Conservation (phyloP, 2,329 filamentous ascomycete genomes). For the Colletotrichum acutatum region DNA sequence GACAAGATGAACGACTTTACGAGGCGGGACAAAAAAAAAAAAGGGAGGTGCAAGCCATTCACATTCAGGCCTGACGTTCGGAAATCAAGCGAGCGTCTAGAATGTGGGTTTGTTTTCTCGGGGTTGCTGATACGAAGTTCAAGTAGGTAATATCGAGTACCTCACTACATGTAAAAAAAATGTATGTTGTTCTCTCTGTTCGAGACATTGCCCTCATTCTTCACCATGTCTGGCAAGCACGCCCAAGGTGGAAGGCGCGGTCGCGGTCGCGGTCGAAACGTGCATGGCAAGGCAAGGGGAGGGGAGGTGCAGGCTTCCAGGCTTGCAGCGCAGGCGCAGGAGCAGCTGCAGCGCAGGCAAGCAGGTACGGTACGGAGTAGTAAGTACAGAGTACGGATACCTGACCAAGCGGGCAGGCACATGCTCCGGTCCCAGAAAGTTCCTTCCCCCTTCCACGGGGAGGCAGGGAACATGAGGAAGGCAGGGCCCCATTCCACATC, state of each 20-base stretch:
- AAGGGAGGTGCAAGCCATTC: background rate
- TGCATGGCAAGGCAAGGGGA: constrained; percentile 21
- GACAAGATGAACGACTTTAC: constrained; percentile 7
- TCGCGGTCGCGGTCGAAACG: background rate
- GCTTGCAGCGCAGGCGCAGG: background rate
- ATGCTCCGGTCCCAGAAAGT: constrained; percentile 16
- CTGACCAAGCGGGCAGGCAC: background rate
- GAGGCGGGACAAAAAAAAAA: constrained; percentile 6
- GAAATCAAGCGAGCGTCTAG: background rate
- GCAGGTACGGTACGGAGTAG: background rate
- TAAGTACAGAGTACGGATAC: background rate
- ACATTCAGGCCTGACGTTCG: background rate
- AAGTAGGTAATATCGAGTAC: background rate
- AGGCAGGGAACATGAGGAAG: constrained; percentile 17
- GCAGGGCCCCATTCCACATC: background rate
- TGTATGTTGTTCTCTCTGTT: background rate
- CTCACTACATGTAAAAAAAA: background rate
- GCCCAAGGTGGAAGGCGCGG: background rate
- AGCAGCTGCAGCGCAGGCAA: background rate
- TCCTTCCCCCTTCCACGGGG: constrained; percentile 15
- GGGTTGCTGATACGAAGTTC: background rate
- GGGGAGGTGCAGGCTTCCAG: background rate
- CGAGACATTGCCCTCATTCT: constrained; percentile 12
- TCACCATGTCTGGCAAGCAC: constrained; percentile 7
- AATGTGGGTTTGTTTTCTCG: background rate